Evolutionary conservation across 257 asterid species (phyloP), one percentile per base, ranked within the genome.

Genomic region (Jaltomata sinuosa): DNA sequence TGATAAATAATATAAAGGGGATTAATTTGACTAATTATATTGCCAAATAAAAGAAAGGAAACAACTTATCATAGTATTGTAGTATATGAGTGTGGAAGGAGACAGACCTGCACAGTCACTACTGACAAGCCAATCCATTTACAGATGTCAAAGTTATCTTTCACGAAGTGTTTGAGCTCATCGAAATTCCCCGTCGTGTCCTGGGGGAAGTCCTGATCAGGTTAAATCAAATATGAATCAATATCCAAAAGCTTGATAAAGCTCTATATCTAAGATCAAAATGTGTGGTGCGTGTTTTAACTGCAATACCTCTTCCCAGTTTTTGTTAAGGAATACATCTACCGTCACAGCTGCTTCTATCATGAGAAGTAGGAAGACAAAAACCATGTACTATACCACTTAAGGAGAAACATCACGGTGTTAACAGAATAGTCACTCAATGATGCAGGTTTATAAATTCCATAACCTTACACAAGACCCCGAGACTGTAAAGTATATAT

Each of bases 261-360:
- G n/a, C 77, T 50, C 22, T 36, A 32, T 67, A 72, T 4, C 55
- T 47, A 32, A 61, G 59, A 47, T 11, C 22, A 77, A 67, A n/a
- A 36, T 45, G 36, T 80, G 87, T 38, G 82, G 77, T 16, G 64
- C 53, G 77, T 8, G 83, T n/a, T 67, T 53, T 18, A 82, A 67
- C 49, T 74, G 47, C 84, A 61, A 54, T 90, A 96, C 99, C 97
- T 94, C 98, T 87, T 92, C 92, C 99, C 99, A 96, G 83, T 91
- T 71, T 84, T 68, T 91, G 92, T 96, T 94, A 67, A 94, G 81
- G 89, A 94, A 88, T 47, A 96, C 91, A 89, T 94, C 98, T 80
- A 93, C 91, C 8, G 92, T 86, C 68, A 94, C 88, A 55, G 96
- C 94, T 90, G 94, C 94, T 88, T 94, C 99, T 62, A 94, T 84